Conservation (phyloP, 2,329 filamentous ascomycete genomes). For the Dothideomycetes sp. region DNA sequence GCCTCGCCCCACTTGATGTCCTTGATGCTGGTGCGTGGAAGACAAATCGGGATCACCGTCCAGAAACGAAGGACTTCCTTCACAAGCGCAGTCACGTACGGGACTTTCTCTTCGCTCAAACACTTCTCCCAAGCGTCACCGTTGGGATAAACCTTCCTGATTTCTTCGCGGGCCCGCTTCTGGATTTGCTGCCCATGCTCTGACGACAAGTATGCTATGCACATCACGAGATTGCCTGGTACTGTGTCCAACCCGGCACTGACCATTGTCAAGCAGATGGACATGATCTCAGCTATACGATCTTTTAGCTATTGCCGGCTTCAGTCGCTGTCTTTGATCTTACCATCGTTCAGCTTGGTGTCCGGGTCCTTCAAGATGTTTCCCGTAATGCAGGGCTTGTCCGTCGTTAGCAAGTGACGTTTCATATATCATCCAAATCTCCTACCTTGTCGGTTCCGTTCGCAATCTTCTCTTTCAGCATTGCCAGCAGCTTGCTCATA, state of each 20-base stretch:
- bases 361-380: constrained; percentile 62
- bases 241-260: constrained; percentile 74
- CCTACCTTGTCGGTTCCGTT: constrained; percentile 53
- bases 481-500: constrained; percentile 46
- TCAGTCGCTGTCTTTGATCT: constrained; percentile 26
- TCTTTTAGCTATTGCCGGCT: neutral
- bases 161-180: constrained; percentile 56
- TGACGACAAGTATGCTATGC: constrained; percentile 63
- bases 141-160: constrained; percentile 59
- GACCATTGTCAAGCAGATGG: constrained; percentile 73
- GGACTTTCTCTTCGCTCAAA: constrained; percentile 61
- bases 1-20: constrained; percentile 59
- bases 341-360: constrained; percentile 56
- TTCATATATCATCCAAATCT: too few relatives aligned
- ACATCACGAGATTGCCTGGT: constrained; percentile 69
- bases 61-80: constrained; percentile 72
- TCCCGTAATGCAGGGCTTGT: constrained; percentile 57
- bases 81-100: constrained; percentile 66
- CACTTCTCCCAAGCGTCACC: constrained; percentile 68
- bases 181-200: constrained; percentile 60
- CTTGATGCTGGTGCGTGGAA: constrained; percentile 61
- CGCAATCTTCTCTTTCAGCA: constrained; percentile 49
- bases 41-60: constrained; percentile 68
- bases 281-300: constrained; percentile 57
- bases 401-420: too few relatives aligned